Base-by-base conservation (phyloP, 2,329 filamentous ascomycete species). In the Onygenales sp. region DNA sequence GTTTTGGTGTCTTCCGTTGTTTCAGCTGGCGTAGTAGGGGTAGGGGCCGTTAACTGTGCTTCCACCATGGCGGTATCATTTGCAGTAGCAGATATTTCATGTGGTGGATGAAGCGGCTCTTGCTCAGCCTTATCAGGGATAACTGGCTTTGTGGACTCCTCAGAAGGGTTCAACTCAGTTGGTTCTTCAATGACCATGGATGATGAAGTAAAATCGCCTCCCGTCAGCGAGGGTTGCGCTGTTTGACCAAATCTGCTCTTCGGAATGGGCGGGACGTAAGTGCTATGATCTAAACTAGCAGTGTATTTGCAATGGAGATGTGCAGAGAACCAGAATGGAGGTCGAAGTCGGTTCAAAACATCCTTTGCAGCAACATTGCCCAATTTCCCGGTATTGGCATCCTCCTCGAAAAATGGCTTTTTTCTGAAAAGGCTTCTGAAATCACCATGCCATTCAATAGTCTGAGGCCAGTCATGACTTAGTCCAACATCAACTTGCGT, bases 401-500 rank as follows among this genome's bases (percentile, higher is more conserved):
- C 93, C 49, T 80, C 71, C 58, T 82, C 77, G 58, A 97, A 93
- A 61, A 83, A 77, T 0, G 78, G 78, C 73, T 97, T 97, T 65
- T 76, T 80, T 33, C 72, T 75, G 66, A 90, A 95, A 1, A 98
- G 73, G 42, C 74, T 72, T 47, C 77, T 71, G 46, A 78, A 72
- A 64, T 97, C 78, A 4, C 93, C 93, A 58, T 83, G 79, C 65
- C 81, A 83, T 70, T 95, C 93, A 52, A 97, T 82, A 0, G 79
- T 84, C 49, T 85, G 82, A 0, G 93, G 93, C 93, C 93, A 98
- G 72, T 98, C 93, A 65, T 98, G 93, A 61, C 91, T 96, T 51
- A 98, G 71, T 2, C 91, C 90, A 44, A 98, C 75, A 60, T 98
- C 93, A 39, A 97, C 84, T 64, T 95, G 92, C 14, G 87, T 88